Conservation (phyloP, 495 filamentous ascomycete species). For the Penicillium argentinense region DNA sequence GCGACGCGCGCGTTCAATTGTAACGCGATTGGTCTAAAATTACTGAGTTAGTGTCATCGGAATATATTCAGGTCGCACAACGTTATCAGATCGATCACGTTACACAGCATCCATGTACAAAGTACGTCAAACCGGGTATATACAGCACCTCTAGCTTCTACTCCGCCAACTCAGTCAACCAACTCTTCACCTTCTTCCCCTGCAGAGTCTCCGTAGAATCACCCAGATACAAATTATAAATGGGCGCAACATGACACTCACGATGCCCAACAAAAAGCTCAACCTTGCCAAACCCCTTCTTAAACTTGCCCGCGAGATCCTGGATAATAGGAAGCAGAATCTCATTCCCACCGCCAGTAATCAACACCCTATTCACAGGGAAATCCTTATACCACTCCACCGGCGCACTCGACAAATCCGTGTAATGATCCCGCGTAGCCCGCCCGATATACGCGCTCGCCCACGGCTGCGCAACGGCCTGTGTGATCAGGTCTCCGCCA, state of each 20-base stretch:
- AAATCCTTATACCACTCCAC: constrained; percentile 52
- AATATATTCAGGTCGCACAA: too few species aligned
- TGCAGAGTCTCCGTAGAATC: constrained; percentile 40
- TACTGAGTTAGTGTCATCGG: too few species aligned
- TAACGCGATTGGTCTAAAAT: too few species aligned
- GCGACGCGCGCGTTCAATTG: too few species aligned
- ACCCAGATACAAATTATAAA: constrained; percentile 42
- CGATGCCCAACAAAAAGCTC: constrained; percentile 38
- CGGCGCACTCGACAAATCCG: constrained; percentile 50
- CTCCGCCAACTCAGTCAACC: constrained; percentile 26
- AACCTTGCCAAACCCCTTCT: constrained; percentile 31
- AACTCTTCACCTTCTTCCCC: constrained; percentile 35
- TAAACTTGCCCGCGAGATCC: constrained; percentile 46
- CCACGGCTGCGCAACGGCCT: constrained; percentile 45
- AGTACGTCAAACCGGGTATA: too few species aligned
- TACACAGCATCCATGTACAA: too few species aligned
- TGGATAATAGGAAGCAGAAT: constrained; percentile 58
- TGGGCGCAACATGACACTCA: constrained; percentile 45
- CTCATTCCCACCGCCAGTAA: constrained; percentile 59
- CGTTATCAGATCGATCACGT: too few species aligned
- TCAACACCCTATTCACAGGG: constrained; percentile 48
- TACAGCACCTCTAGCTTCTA: not conserved
- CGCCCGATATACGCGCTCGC: constrained; percentile 47
- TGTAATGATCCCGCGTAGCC: constrained; percentile 53
- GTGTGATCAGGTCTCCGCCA: constrained; percentile 52